Conservation (phyloP, 192 early-diverging fungal genomes). For the Entomortierella beljakovae region DNA sequence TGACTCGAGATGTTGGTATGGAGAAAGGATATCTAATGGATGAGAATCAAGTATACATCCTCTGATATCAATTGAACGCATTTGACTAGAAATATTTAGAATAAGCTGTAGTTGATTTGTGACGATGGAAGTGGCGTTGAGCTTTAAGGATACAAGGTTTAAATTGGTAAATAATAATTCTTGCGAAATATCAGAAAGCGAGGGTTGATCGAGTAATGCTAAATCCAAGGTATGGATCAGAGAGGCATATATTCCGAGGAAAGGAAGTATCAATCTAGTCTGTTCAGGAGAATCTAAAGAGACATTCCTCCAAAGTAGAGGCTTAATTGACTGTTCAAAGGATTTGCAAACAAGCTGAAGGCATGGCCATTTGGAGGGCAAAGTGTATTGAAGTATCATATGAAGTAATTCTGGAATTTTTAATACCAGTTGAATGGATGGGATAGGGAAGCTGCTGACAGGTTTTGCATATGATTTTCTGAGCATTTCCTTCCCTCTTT, state of each 20-base stretch:
- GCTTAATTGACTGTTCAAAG: neutral
- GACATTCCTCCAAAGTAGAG: slow-evolving; percentile 13
- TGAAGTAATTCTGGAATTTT: slow-evolving; percentile 13
- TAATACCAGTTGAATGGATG: neutral
- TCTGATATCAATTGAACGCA: slow-evolving; percentile 10
- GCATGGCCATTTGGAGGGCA: neutral
- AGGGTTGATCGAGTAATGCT: neutral
- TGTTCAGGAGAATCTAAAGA: neutral
- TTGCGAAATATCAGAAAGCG: neutral
- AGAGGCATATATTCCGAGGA: neutral
- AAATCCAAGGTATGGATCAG: neutral
- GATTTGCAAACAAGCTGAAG: slow-evolving; percentile 12
- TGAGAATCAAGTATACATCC: slow-evolving; percentile 6
- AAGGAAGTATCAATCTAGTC: neutral
- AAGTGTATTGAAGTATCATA: neutral
- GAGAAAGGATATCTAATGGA: slow-evolving; percentile 1
- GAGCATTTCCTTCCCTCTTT: slow-evolving; percentile 8
- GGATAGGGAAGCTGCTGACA: neutral
- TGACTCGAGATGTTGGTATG: slow-evolving; percentile 9
- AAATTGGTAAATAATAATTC: neutral
- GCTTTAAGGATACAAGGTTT: neutral
- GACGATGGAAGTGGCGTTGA: neutral
- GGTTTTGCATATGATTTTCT: neutral
- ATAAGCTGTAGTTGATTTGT: neutral
- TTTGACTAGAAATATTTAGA: neutral